phyloP scores from a whole-genome alignment of 352 stramenopile species.

The Globisporangium mamillatum region DNA sequence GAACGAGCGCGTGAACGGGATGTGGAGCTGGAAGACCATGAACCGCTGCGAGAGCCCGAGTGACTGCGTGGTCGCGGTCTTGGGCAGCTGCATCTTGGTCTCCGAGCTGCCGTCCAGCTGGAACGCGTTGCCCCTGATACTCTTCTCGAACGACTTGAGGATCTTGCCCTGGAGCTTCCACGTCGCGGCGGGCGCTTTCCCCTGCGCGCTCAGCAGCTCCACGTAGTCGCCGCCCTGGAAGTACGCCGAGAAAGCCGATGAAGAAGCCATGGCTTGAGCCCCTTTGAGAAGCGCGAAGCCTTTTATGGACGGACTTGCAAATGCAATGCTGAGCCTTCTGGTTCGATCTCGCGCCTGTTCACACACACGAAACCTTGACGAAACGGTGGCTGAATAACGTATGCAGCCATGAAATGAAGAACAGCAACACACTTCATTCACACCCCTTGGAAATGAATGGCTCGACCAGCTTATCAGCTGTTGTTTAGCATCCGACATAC shows the following conservation, averaged over 20 bases:
- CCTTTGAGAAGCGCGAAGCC: background rate
- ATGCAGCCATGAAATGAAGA: background rate
- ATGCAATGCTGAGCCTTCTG: background rate
- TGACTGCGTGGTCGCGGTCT: slow-evolving; percentile 31
- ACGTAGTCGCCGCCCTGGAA: slow-evolving; percentile 82
- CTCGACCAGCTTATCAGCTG: background rate
- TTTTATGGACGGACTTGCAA: background rate
- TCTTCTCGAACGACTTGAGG: slow-evolving; percentile 76
- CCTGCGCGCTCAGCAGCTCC: slow-evolving; percentile 78
- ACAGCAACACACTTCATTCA: background rate
- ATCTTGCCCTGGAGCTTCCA: slow-evolving; percentile 83
- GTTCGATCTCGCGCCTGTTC: background rate
- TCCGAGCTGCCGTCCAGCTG: slow-evolving; percentile 70
- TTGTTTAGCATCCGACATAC: background rate
- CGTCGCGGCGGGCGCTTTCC: slow-evolving; percentile 56
- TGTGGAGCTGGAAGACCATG: slow-evolving; percentile 58
- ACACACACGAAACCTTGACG: background rate
- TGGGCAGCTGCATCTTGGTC: slow-evolving; percentile 82
- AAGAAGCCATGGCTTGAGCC: background rate
- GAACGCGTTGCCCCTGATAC: slow-evolving; percentile 75
- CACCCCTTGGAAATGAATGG: background rate
- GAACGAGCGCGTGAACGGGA: slow-evolving; percentile 66
- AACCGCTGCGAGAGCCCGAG: slow-evolving; percentile 76
- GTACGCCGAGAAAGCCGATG: slow-evolving; percentile 27
- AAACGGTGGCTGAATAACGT: background rate